A percentile compares a stretch with the other conserved stretches of the same genome.
Conservation (phyloP, 108 stramenopile genomes). For the Discostella stelligeroides region DNA sequence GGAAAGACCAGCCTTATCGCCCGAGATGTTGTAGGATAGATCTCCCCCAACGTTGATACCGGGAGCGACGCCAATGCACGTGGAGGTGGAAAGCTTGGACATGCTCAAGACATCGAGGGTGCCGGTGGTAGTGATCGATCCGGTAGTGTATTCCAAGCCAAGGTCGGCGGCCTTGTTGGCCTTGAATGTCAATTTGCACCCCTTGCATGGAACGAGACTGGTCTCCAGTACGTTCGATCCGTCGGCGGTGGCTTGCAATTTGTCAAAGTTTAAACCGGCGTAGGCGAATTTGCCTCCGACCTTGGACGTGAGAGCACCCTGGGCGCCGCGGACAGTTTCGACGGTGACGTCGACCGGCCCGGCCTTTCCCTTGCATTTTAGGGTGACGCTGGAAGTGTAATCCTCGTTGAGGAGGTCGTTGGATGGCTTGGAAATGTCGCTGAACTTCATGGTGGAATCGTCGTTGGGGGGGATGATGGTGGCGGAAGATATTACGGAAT, state of each 20-base stretch:
- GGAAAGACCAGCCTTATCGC: constrained; percentile 72
- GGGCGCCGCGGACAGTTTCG: constrained; percentile 80
- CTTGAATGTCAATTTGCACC: constrained; percentile 86
- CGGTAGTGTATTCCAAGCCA: constrained; percentile 84
- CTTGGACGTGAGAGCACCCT: constrained; percentile 82
- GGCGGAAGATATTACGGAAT: background rate
- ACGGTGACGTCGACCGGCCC: constrained; percentile 87
- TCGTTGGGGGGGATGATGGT: background rate
- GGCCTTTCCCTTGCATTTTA: constrained; percentile 87
- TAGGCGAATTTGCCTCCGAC: constrained; percentile 88
- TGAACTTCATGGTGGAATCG: constrained; percentile 82
- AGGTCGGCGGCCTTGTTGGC: constrained; percentile 90
- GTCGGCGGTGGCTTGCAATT: constrained; percentile 83
- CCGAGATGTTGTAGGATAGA: constrained; percentile 84
- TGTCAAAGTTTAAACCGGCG: constrained; percentile 90
- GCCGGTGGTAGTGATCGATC: constrained; percentile 77
- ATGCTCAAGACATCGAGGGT: constrained; percentile 81
- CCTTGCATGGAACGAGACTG: constrained; percentile 73
- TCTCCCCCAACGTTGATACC: constrained; percentile 86
- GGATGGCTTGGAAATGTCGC: constrained; percentile 82
- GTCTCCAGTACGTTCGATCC: constrained; percentile 88
- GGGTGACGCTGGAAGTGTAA: constrained; percentile 81
- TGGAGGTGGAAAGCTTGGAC: constrained; percentile 82
- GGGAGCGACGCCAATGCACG: constrained; percentile 72
- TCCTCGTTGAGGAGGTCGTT: constrained; percentile 88